Evolutionary conservation across 139 green algal species (phyloP).

Genomic region (Chlorella sp.): DNA sequence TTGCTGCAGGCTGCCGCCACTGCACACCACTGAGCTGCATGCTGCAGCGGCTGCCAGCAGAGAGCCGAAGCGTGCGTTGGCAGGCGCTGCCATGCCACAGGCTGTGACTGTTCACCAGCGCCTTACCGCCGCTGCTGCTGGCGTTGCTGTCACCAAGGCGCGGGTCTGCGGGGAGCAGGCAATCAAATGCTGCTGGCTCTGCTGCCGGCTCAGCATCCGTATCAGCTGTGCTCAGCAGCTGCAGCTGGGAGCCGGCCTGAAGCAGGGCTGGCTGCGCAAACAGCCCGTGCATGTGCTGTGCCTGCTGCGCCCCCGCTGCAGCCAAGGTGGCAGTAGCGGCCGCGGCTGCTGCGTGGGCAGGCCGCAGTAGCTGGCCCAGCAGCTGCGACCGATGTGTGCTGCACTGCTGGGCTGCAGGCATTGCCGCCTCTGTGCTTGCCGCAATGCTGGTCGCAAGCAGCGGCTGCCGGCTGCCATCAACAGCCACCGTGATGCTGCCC

Average conservation of each 20-base stretch:
- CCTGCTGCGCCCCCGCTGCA: not conserved
- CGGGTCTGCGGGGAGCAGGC: not conserved
- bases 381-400: not conserved
- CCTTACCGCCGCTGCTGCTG: not conserved
- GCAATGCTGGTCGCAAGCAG: not conserved
- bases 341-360: not conserved
- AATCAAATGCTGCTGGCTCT: not conserved
- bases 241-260: not conserved
- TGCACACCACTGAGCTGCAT: not conserved
- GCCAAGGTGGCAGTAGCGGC: not conserved
- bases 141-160: not conserved
- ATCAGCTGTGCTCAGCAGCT: not conserved
- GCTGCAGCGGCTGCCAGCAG: not conserved
- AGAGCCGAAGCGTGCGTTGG: not conserved
- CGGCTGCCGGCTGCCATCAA: not conserved
- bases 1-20: not conserved
- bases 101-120: not conserved
- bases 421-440: not conserved
- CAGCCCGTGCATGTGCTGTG: not conserved
- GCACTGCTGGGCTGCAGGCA: not conserved
- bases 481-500: not conserved
- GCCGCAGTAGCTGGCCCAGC: not conserved
- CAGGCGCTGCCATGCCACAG: conserved; percentile 4
- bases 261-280: conserved; percentile 9
- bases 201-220: no score